Conservation (phyloP, 768 basidiomycete genomes). For the Mycena crocata region DNA sequence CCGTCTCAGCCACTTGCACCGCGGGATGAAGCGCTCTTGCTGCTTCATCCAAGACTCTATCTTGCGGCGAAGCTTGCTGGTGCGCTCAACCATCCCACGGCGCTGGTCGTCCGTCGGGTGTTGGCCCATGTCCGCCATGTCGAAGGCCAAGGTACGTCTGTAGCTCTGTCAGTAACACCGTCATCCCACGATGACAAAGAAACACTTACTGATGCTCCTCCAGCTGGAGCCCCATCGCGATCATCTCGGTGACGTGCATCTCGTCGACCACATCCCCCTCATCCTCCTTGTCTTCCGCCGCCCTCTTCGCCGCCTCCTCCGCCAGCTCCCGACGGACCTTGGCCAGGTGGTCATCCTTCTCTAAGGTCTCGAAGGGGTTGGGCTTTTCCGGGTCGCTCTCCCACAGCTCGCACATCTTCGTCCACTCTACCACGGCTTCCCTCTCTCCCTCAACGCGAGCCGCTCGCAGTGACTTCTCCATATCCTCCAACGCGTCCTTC, state of each 20-base stretch:
- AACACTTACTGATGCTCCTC: neutral
- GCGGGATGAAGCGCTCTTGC: neutral
- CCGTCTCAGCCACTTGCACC: neutral
- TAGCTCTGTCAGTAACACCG: neutral
- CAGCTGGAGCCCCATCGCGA: neutral
- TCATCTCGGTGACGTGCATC: neutral
- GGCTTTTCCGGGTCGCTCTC: neutral
- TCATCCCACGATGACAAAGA: neutral
- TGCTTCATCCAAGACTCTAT: constrained; percentile 2
- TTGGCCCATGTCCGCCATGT: neutral
- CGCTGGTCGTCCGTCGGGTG: constrained; percentile 16
- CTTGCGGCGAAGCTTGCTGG: constrained; percentile 10
- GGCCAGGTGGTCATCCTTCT: neutral
- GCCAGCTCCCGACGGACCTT: neutral
- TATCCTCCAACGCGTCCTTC: neutral
- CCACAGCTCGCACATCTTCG: neutral
- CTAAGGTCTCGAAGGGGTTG: neutral
- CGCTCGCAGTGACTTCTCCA: neutral
- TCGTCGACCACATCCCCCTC: constrained; percentile 8
- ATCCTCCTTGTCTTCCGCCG: neutral
- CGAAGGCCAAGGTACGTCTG: neutral
- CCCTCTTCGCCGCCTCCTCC: neutral
- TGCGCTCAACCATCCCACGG: constrained; percentile 24
- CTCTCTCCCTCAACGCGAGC: neutral
- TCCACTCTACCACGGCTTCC: neutral